These are phyloP conservation scores for Trichoderma afroharzianum DNA, from an alignment of 2,329 filamentous ascomycete genomes.

Conservation along the genomic window DNA sequence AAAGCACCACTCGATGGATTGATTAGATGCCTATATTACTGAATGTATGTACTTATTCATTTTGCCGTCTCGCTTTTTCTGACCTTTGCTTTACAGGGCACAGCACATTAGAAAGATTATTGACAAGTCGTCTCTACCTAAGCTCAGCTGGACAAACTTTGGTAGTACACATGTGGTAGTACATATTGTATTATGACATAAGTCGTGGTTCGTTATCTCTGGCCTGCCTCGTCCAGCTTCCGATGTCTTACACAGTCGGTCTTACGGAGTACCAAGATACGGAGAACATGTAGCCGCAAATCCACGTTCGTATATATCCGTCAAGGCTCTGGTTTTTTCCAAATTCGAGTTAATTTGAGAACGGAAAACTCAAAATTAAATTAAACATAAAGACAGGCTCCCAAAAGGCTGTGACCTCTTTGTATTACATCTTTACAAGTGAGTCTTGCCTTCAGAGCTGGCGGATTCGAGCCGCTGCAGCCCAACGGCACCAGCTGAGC, in stretches of 20 bases:
- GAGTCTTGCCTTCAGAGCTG: neutral
- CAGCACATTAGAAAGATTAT: neutral
- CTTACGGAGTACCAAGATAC: neutral
- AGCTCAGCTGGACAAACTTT: neutral
- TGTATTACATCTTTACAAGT: neutral
- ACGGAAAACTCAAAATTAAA: neutral
- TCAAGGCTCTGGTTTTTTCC: neutral
- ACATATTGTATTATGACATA: neutral
- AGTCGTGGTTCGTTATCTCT: neutral
- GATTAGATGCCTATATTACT: no score
- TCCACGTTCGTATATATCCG: neutral
- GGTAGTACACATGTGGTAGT: neutral
- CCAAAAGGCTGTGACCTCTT: neutral
- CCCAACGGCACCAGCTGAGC: neutral
- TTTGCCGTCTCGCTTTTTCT: no score
- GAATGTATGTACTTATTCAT: no score
- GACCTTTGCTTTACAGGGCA: no score
- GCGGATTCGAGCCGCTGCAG: neutral
- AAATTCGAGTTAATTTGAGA: neutral
- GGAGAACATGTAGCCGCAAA: neutral
- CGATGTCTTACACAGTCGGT: neutral
- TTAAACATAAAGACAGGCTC: neutral
- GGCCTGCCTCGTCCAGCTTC: neutral
- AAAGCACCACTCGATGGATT: no score
- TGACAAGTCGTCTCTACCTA: fast-evolving